Evolutionary conservation across 2,329 filamentous ascomycete species (phyloP), one percentile per base, ranked within the genome.

Genomic region (Fusarium multiceps): DNA sequence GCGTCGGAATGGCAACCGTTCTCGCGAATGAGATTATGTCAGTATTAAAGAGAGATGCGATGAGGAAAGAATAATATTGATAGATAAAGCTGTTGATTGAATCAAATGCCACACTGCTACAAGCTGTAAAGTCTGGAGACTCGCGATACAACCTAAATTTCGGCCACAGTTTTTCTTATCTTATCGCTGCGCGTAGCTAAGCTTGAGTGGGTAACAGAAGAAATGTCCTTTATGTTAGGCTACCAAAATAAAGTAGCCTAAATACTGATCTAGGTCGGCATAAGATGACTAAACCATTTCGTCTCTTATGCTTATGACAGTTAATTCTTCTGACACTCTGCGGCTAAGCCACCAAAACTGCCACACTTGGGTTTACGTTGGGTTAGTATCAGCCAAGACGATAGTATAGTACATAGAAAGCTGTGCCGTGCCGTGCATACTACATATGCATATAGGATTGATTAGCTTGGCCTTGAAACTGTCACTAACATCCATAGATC

Each of bases 131-230:
- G 47, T 58, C 45, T 28, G 43, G 43, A 45, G 46, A 46, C 53
- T 28, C 57, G 27, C 58, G 50, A 69, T 65, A 66, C 56, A 66
- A 66, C 59, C 63, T 53, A 68, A 68, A 74, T 71, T 72, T 74
- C 56, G 25, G 14, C 21, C 10, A 23, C 37, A 16, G 46, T 27
- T n/a, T 61, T 54, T 32, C 57, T 73, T 76, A 76, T 76, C 74
- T 76, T 74, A 76, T 76, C 74, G 48, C 48, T n/a, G 14, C 6
- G 21, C 37, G 43, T 51, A 37, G 28, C 14, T 16, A 16, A 32
- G 34, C 18, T 37, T 28, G 27, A 11, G 27, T 28, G 27, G 27
- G 27, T 28, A 12, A 28, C 27, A 28, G 27, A 28, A 28, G 27
- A 28, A 11, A 28, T 28, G 27, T 12, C 27, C 27, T 28, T 11